Evolutionary conservation across 1,284 basidiomycete genomes (phyloP).

Genomic region (Sphagnurus paluster): DNA sequence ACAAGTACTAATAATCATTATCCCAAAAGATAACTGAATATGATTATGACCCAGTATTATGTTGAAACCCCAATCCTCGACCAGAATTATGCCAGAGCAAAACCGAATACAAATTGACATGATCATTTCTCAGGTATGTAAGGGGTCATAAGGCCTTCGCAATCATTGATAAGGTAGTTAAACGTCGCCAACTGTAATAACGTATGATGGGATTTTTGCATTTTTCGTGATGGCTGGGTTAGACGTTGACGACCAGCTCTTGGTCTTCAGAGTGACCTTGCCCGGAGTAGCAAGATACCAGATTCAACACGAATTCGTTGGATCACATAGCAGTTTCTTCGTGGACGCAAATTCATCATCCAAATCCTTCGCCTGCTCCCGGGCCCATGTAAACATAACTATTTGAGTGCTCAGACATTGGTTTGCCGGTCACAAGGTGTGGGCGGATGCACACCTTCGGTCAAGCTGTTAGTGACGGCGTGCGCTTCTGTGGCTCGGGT

Average conservation of each 20-base stretch:
- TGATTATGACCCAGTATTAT: too few species aligned
- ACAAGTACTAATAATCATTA: too few species aligned
- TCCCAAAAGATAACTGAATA: too few species aligned
- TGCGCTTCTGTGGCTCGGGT: slow-evolving; percentile 67
- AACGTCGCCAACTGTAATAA: too few species aligned
- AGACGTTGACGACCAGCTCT: slow-evolving; percentile 63
- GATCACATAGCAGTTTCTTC: background rate
- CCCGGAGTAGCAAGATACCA: slow-evolving; percentile 15
- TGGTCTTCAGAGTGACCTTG: slow-evolving; percentile 58
- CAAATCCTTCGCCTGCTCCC: slow-evolving; percentile 42
- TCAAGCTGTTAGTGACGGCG: slow-evolving; percentile 70
- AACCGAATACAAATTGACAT: too few species aligned
- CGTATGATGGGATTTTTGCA: too few species aligned
- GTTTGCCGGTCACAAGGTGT: background rate
- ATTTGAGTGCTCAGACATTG: slow-evolving; percentile 1
- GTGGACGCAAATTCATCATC: background rate
- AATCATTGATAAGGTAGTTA: too few species aligned
- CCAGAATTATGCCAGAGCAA: too few species aligned
- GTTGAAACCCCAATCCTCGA: too few species aligned
- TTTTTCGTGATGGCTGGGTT: too few species aligned
- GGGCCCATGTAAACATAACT: slow-evolving; percentile 74
- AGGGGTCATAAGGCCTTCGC: too few species aligned
- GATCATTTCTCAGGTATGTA: too few species aligned
- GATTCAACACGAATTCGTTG: background rate
- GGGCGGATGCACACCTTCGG: slow-evolving; percentile 58